Percentiles rank a stretch among this genome's conserved stretches.
Evolutionary conservation across 192 early-diverging fungal genomes (phyloP).

Genomic region (Pilobolus umbonatus): DNA sequence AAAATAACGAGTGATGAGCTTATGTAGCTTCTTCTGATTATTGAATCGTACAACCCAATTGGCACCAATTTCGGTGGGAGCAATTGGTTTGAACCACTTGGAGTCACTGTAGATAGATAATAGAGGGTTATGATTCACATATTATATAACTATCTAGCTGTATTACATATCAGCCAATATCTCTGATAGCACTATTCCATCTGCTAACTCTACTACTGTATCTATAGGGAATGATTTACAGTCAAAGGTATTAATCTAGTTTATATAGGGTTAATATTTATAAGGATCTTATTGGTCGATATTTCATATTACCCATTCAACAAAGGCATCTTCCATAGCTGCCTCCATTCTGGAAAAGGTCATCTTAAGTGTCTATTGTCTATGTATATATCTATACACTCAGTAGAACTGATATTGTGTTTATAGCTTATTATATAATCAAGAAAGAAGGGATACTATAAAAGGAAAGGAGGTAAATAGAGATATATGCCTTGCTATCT

Average conservation of each 20-base stretch:
- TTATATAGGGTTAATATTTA: neutral
- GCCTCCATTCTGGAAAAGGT: slow-evolving; percentile 33
- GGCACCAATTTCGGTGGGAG: slow-evolving; percentile 63
- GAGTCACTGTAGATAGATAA: slow-evolving; percentile 58
- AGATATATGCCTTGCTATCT: no score
- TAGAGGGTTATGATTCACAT: neutral
- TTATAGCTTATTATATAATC: neutral
- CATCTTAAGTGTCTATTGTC: neutral
- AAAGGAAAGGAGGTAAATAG: neutral
- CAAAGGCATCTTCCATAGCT: slow-evolving; percentile 37
- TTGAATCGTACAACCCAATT: slow-evolving; percentile 97
- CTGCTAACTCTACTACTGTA: slow-evolving; percentile 66
- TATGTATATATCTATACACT: neutral
- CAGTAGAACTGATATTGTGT: no score
- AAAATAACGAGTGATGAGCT: slow-evolving; percentile 78
- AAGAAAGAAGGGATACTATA: slow-evolving; percentile 4
- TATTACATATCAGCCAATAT: slow-evolving; percentile 80
- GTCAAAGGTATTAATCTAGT: slow-evolving; percentile 64
- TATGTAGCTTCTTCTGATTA: slow-evolving; percentile 87
- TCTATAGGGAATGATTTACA: slow-evolving; percentile 44
- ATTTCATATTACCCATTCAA: slow-evolving; percentile 34
- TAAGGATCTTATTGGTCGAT: neutral
- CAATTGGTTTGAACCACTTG: slow-evolving; percentile 84
- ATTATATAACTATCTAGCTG: neutral
- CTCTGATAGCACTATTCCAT: slow-evolving; percentile 78